Percentiles rank a stretch among this genome's conserved stretches.
Conservation (phyloP, 495 filamentous ascomycete species). For the Penicillium maclennaniae region DNA sequence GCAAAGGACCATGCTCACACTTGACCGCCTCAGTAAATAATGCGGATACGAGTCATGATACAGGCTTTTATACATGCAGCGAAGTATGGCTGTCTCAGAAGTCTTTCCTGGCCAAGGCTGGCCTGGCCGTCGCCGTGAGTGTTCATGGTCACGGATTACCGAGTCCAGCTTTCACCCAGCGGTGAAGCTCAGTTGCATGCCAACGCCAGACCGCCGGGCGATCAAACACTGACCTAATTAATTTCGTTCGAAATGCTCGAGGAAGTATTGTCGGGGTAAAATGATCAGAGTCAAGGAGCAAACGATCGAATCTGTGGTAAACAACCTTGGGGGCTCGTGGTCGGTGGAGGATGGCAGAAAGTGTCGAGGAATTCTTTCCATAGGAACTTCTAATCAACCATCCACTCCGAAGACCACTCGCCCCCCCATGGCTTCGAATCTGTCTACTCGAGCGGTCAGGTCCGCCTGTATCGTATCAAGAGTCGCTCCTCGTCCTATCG, state of each 20-base stretch:
- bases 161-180: constrained; percentile 6
- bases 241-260: too few relatives aligned
- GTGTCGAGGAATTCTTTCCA: constrained; percentile 28
- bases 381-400: constrained; percentile 11
- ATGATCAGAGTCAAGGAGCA: neutral
- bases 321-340: neutral
- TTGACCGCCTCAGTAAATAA: constrained; percentile 11
- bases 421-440: constrained; percentile 35
- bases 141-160: neutral
- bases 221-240: constrained; percentile 2
- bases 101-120: neutral
- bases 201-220: constrained; percentile 3
- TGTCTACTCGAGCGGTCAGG: constrained; percentile 35
- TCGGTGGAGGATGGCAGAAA: constrained; percentile 17
- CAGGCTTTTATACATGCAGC: constrained; percentile 5
- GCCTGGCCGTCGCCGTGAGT: neutral
- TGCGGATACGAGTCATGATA: constrained; percentile 12
- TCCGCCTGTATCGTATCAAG: constrained; percentile 32
- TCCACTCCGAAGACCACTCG: constrained; percentile 14
- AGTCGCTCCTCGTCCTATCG: constrained; percentile 14
- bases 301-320: neutral
- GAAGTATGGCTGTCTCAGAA: constrained; percentile 9
- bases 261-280: too few relatives aligned
- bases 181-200: constrained; percentile 16
- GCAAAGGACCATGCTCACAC: neutral